Percentiles rank a stretch among this genome's conserved stretches.
Evolutionary conservation across 225 moss, liverwort and hornwort species (phyloP).

Genomic region (Takakia lepidozioides): DNA sequence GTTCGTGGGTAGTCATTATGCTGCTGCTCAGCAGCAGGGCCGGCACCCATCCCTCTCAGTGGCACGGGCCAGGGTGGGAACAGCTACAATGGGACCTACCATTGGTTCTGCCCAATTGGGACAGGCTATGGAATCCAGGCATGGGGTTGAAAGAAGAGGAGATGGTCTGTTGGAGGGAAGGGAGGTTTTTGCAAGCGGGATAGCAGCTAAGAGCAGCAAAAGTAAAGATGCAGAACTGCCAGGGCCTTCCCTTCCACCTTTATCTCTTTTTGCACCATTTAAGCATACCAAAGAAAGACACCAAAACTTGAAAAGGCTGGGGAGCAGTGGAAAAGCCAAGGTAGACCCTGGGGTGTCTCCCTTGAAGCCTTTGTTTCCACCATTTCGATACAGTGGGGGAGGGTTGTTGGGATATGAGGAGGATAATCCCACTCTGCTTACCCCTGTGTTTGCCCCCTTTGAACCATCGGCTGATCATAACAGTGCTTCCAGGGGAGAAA

Average conservation of each 20-base stretch:
- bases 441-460: slow-evolving; percentile 23
- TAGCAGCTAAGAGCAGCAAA: slow-evolving; percentile 1
- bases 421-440: too few relatives aligned
- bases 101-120: too few relatives aligned
- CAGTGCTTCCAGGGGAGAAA: neutral
- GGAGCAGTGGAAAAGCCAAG: slow-evolving; percentile 10
- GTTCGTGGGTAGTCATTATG: too few relatives aligned
- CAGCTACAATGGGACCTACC: too few relatives aligned
- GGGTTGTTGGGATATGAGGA: slow-evolving; percentile 16
- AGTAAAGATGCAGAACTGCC: slow-evolving; percentile 11
- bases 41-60: too few relatives aligned
- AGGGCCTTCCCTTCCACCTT: slow-evolving; percentile 23
- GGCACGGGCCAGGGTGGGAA: too few relatives aligned
- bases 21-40: too few relatives aligned
- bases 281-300: slow-evolving; percentile 26
- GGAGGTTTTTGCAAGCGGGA: slow-evolving; percentile 2
- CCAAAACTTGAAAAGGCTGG: neutral
- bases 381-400: slow-evolving; percentile 10
- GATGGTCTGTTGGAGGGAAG: neutral
- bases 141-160: slow-evolving; percentile 4
- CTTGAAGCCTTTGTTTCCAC: slow-evolving; percentile 27
- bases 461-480: slow-evolving; percentile 14
- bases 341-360: slow-evolving; percentile 17
- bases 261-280: slow-evolving; percentile 38
- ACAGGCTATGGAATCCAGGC: slow-evolving; percentile 2